Percentiles rank a stretch among this genome's conserved stretches.
These are phyloP conservation scores for Blastocystis sp. DNA, from an alignment of 352 stramenopile species.

Conservation along the genomic window DNA sequence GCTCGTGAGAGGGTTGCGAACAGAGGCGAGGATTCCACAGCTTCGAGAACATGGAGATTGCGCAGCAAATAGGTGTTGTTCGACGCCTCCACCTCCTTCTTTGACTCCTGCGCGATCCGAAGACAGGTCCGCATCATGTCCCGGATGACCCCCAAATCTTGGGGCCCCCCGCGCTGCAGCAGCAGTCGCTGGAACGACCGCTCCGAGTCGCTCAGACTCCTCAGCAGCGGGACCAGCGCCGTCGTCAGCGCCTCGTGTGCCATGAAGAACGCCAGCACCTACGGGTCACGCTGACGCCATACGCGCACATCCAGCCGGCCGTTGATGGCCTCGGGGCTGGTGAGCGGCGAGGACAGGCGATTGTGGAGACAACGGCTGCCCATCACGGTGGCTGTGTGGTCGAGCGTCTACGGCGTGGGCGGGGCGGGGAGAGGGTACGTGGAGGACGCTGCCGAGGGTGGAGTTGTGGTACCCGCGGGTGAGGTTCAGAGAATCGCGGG, in stretches of 20 bases:
- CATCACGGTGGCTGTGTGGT: constrained; percentile 55
- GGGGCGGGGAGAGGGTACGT: background rate
- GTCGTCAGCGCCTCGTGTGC: background rate
- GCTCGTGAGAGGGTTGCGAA: background rate
- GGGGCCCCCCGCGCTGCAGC: constrained; percentile 28
- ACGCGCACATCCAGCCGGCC: constrained; percentile 15
- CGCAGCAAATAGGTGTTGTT: background rate
- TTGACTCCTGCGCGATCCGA: background rate
- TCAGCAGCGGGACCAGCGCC: background rate
- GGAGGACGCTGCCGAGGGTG: constrained; percentile 16
- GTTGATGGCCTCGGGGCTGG: constrained; percentile 25
- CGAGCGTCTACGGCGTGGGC: constrained; percentile 8
- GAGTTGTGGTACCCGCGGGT: constrained; percentile 24
- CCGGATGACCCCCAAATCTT: constrained; percentile 65
- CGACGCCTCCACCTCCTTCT: background rate
- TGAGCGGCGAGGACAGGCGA: constrained; percentile 49
- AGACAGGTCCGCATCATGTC: constrained; percentile 25
- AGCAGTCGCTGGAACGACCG: constrained; percentile 52
- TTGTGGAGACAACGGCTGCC: constrained; percentile 51
- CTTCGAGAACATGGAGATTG: background rate
- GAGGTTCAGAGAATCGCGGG: constrained; percentile 60
- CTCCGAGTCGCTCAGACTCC: constrained; percentile 33
- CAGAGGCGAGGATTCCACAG: background rate
- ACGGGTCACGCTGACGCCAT: background rate
- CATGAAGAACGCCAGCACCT: constrained; percentile 45